Conservation (phyloP, 2,329 filamentous ascomycete genomes). For the Pestalotiopsis sp. region DNA sequence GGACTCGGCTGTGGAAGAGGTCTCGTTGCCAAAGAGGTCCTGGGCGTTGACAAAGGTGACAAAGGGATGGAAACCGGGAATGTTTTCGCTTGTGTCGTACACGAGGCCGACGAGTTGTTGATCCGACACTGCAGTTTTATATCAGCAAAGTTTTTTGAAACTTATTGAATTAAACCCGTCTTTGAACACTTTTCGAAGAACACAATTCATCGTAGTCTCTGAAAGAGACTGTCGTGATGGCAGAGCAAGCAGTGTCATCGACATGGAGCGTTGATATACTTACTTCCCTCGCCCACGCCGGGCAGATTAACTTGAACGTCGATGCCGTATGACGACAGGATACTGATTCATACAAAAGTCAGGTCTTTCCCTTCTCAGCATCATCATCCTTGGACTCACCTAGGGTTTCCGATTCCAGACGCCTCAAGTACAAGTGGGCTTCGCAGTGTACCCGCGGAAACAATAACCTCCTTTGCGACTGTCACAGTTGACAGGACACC, state of each 20-base stretch:
- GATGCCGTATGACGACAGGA: slow-evolving; percentile 41
- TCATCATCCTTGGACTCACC: slow-evolving; percentile 2
- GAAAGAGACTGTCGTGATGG: too few species aligned
- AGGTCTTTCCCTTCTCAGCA: background rate
- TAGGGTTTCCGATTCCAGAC: slow-evolving; percentile 47
- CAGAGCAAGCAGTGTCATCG: background rate
- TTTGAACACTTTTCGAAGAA: too few species aligned
- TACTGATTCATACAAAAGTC: slow-evolving; percentile 9
- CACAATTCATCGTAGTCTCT: too few species aligned
- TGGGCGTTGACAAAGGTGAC: slow-evolving; percentile 16
- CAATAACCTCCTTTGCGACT: background rate
- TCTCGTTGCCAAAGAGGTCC: slow-evolving; percentile 28
- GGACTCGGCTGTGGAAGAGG: slow-evolving; percentile 18
- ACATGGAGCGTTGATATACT: background rate
- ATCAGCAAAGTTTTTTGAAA: background rate
- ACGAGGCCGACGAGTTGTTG: slow-evolving; percentile 36
- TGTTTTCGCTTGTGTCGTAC: slow-evolving; percentile 13
- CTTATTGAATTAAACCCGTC: background rate
- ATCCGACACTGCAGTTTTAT: slow-evolving; percentile 41
- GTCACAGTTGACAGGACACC: slow-evolving; percentile 26
- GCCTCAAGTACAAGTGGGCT: slow-evolving; percentile 46
- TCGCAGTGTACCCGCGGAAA: background rate
- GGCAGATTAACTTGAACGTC: slow-evolving; percentile 40
- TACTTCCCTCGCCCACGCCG: slow-evolving; percentile 43
- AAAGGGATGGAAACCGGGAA: slow-evolving; percentile 8